Evolutionary conservation across 2,329 filamentous ascomycete species (phyloP).

Genomic region (Epichloe brachyelytri): DNA sequence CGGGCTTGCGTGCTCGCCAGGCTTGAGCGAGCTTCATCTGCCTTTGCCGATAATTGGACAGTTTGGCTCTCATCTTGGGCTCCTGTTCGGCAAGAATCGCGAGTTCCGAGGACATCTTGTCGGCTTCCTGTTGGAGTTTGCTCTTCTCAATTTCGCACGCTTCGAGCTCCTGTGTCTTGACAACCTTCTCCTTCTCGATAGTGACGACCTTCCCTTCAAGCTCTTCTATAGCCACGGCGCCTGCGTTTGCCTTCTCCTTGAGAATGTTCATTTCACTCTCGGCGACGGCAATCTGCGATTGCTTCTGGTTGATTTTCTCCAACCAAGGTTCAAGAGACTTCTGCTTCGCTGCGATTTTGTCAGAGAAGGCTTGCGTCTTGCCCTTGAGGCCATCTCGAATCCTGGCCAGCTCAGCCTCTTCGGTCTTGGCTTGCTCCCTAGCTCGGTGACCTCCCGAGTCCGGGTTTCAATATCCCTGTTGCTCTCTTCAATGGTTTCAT

Average conservation of each 20-base stretch:
- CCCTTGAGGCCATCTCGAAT: constrained; percentile 84
- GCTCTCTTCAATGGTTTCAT: constrained; percentile 66
- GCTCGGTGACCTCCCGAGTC: constrained; percentile 55
- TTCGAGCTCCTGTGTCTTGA: constrained; percentile 64
- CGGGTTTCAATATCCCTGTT: constrained; percentile 66
- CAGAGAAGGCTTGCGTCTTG: constrained; percentile 89
- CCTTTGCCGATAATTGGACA: constrained; percentile 83
- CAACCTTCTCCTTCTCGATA: constrained; percentile 57
- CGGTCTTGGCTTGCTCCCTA: constrained; percentile 66
- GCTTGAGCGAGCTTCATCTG: constrained; percentile 86
- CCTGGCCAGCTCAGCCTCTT: constrained; percentile 69
- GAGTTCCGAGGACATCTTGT: constrained; percentile 59
- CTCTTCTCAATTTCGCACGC: constrained; percentile 61
- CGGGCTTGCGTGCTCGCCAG: constrained; percentile 83
- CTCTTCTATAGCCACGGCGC: constrained; percentile 72
- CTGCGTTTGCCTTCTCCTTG: constrained; percentile 76
- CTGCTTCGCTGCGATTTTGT: constrained; percentile 84
- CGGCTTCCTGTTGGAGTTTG: constrained; percentile 60
- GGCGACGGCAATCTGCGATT: constrained; percentile 84
- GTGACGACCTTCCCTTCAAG: constrained; percentile 63
- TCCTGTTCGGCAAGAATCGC: constrained; percentile 63
- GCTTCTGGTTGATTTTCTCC: constrained; percentile 92
- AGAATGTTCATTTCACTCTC: constrained; percentile 91
- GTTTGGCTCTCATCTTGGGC: constrained; percentile 66
- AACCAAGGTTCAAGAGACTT: constrained; percentile 94